Base-by-base conservation (phyloP, 1,139 yeast genomes). In the Meyerozyma carpophila region DNA sequence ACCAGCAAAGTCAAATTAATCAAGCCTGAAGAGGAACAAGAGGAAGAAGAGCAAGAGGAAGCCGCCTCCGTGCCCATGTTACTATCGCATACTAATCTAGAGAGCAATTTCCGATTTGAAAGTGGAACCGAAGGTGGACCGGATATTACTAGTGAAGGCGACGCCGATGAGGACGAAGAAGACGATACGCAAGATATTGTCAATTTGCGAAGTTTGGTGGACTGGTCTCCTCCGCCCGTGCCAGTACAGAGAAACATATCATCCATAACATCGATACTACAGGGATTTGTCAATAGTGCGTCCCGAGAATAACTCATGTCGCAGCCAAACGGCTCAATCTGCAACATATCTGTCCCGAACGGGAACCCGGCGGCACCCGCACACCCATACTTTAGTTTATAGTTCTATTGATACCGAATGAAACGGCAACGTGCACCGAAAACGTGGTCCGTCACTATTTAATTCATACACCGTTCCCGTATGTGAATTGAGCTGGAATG, bases 1-100 rank as follows among this genome's bases (percentile, higher is more conserved):
- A 90, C 97, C 1, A 81, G 81, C 47, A 93, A 87, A 58, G 55
- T 81, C 42, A 79, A 79, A 55, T 60, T 87, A 41, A 71, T 82
- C 44, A 83, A 82, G 53, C 80, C 79, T 29, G 81, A 70, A 49
- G 77, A 71, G 42, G 74, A 67, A 38, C 70, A 62, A 10, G 66
- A 63, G 2, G 68, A 62, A 25, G 64, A 53, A 18, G 58, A 50
- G 10, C 44, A 43, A 6, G 49, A 48, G 18, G 48, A 47, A 10
- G 49, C 46, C 40, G 52, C 51, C 18, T 47, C 51, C 34, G 46
- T 52, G 37, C 50, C 66, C 34, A 67, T 68, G 63, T 53, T 65
- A 39, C 58, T 67, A 42, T 62, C 68, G 5, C 60, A 61, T 37
- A 66, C 74, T 5, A 71, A 63, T 50, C 57, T 73, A 41, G 64